phyloP scores from a whole-genome alignment of 768 basidiomycete genomes.

The Phylloporus rhodoxanthus region DNA sequence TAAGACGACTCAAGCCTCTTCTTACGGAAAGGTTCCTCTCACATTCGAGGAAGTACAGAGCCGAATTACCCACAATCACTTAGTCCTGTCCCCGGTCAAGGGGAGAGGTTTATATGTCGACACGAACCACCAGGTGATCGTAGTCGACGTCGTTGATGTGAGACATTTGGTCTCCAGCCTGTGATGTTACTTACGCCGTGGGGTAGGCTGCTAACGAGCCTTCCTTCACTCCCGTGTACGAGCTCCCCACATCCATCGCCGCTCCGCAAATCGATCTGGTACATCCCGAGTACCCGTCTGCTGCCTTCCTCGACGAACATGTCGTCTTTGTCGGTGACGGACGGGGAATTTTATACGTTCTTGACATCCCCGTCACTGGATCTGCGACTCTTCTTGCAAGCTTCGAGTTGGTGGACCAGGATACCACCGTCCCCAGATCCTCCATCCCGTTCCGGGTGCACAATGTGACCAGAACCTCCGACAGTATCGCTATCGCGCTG shows the following conservation, averaged over 20 bases:
- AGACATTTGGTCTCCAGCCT: slow-evolving; percentile 23
- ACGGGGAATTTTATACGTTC: slow-evolving; percentile 56
- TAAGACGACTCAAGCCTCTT: slow-evolving; percentile 45
- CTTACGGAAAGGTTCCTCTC: slow-evolving; percentile 55
- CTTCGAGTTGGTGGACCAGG: slow-evolving; percentile 39
- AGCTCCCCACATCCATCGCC: slow-evolving; percentile 52
- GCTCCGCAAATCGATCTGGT: slow-evolving; percentile 34
- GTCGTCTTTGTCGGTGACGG: slow-evolving; percentile 64
- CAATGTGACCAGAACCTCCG: slow-evolving; percentile 32
- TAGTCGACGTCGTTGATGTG: slow-evolving; percentile 55
- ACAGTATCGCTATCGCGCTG: slow-evolving; percentile 40
- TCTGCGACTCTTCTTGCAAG: slow-evolving; percentile 44
- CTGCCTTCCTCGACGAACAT: slow-evolving; percentile 46
- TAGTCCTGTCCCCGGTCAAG: slow-evolving; percentile 44
- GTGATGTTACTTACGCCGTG: slow-evolving; percentile 5
- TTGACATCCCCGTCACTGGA: slow-evolving; percentile 39
- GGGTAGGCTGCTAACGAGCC: slow-evolving; percentile 47
- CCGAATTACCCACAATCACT: slow-evolving; percentile 80
- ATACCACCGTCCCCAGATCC: slow-evolving; percentile 18
- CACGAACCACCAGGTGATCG: slow-evolving; percentile 51
- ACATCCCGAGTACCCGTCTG: slow-evolving; percentile 73
- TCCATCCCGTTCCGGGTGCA: slow-evolving; percentile 37
- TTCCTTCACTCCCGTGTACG: slow-evolving; percentile 50
- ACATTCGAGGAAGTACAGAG: slow-evolving; percentile 80
- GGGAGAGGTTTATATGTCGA: slow-evolving; percentile 64